Base-by-base conservation (phyloP, 805 yeast species). In the Starmera quercuum region DNA sequence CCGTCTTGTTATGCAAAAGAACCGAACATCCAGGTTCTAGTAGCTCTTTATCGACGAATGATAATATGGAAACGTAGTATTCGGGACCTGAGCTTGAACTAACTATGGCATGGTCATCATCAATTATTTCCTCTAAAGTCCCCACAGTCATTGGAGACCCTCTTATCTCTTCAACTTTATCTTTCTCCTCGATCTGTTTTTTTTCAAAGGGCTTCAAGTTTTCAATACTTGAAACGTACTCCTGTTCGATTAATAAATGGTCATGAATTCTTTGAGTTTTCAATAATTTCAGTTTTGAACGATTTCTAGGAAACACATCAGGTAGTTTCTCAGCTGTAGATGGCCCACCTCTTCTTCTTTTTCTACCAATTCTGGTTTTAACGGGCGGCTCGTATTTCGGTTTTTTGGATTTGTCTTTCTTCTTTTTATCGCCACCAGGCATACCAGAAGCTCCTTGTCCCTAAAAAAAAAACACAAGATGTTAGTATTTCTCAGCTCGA, bases 381-480 rank as follows among this genome's bases (percentile, higher is more conserved):
- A 90, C 97, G 12, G 98, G 98, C 23, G 98, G 97, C 62, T 92
- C 98, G 61, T 90, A 92, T 68, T 88, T 90, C 53, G 97, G 97
- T 63, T 90, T 88, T 51, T 83, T 84, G 45, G 79, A 77, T 64
- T 79, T 79, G 42, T 72, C 77, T 48, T 74, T 78, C 58, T 75
- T 75, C 59, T 67, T 68, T 56, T 66, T 39, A 33, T 47, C 49
- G 53, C 71, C 73, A 42, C 74, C 75, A 30, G 51, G 45, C 45
- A 71, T 60, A 39, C 73, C 73, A 18, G 75, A 68, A 35, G 76
- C 69, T 34, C 66, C 69, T 64, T 72, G 77, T 49, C 78, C 78
- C 78, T 56, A 19, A 30, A 24, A 20, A 5, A 24, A 10, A 29
- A n/a, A n/a, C n/a, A n/a, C n/a, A n/a, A n/a, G 19, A 2, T 8